phyloP scores from a whole-genome alignment of 2,329 filamentous ascomycete genomes.

The Aspergillus sp. region DNA sequence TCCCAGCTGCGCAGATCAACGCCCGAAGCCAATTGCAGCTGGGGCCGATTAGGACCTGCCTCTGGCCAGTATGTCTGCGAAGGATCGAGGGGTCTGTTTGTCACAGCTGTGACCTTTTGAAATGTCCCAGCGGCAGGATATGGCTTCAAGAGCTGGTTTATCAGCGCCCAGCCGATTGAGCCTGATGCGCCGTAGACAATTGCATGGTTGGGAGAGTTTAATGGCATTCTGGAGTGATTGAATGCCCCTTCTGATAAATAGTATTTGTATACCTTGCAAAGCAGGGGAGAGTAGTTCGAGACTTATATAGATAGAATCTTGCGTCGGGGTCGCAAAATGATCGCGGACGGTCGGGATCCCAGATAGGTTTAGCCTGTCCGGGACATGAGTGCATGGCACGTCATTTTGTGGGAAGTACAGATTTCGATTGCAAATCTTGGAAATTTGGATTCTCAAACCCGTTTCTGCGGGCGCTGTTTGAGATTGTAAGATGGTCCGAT shows the following conservation, averaged over 20 bases:
- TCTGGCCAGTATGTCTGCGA: conserved; percentile 38
- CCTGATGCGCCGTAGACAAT: conserved; percentile 48
- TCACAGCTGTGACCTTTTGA: conserved; percentile 42
- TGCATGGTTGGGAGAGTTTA: conserved; percentile 26
- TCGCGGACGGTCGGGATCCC: not conserved
- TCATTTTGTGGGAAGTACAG: not conserved
- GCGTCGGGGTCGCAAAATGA: not conserved
- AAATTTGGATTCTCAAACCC: no score
- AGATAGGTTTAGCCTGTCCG: not conserved
- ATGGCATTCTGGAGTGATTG: not conserved
- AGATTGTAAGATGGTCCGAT: no score
- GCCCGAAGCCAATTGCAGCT: conserved; percentile 38
- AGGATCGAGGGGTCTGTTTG: conserved; percentile 40
- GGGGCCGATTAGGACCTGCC: conserved; percentile 16
- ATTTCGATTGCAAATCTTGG: not conserved
- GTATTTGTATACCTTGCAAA: rapidly evolving
- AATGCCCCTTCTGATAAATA: not conserved
- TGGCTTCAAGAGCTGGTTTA: conserved; percentile 39
- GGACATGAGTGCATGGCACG: not conserved
- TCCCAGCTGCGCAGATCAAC: conserved; percentile 21
- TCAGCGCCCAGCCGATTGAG: conserved; percentile 45
- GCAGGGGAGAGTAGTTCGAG: no score
- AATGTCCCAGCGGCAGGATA: conserved; percentile 39
- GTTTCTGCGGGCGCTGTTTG: no score
- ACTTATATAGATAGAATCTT: not conserved